Base-by-base conservation (phyloP, 768 basidiomycete genomes). In the Agaricus subrufescens region DNA sequence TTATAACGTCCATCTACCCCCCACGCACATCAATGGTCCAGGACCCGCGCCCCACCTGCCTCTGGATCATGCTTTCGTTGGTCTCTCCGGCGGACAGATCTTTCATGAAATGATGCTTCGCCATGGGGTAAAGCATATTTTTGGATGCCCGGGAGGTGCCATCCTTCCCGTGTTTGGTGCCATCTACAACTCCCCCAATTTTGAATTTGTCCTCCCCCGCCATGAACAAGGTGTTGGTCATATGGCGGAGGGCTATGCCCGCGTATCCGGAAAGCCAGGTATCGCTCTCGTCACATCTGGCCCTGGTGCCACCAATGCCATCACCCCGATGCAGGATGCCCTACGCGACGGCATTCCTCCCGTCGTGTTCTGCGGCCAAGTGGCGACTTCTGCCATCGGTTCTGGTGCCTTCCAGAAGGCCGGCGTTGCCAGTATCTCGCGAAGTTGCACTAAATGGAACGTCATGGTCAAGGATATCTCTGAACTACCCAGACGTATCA, bases 81-180 rank as follows among this genome's bases (percentile, higher is more conserved):
- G 96, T 48, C 82, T 95, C 70, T 92, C 93, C 23, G 96, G 96
- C 10, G 96, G 96, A 27, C 83, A 98, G 71, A 98, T 99, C 67
- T 97, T 99, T 76, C 94, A 99, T 71, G 96, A 99, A 74, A 98
- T 99, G 96, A 96, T 99, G 92, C 86, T 95, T 59, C 82, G 96
- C 46, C 97, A 99, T 67, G 84, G 81, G 56, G 95, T 98, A 63
- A 97, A 95, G 71, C 92, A 98, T 65, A 82, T 99, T 46, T 98
- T 99, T 65, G 96, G 96, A 38, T 99, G 98, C 73, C 96, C 96
- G 7, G 95, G 95, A 44, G 96, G 96, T 56, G 97, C 96, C 42
- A 98, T 98, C 71, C 84, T 98, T 37, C 97, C 96, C 59, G 97
- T 99, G n/a, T 99, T 98, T 72, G 96, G 98, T 70, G 97, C 97